Evolutionary conservation across 495 filamentous ascomycete species (phyloP), one percentile per base, ranked within the genome.

Genomic region (Penicillium cinerascens): DNA sequence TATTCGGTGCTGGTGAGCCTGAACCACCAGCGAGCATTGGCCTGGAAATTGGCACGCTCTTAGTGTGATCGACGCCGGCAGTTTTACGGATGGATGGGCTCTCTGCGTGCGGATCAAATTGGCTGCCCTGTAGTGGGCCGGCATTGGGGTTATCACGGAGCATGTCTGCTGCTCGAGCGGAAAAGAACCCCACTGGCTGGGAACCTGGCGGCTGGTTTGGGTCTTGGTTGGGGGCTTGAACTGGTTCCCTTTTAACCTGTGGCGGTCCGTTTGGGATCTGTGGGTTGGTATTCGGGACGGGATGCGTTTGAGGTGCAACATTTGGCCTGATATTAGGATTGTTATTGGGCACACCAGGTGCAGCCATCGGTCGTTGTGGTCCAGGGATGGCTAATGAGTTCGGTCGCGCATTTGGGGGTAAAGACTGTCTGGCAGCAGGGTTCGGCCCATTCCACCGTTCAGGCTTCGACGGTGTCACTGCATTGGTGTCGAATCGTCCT

Each of bases 11-110:
- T 40, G 60, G 60, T 23, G 66, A 65, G 52, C 60, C 48, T 22
- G 66, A 65, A 52, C 60, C 47, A 44, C 61, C 44, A 10, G 62
- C 39, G 9, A 73, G 42, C 68, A 61, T 75, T n/a, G 68, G 69
- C 50, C 60, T 80, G 3, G 71, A 74, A 0, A 95, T 73, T 0
- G 88, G 86, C 33, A 83, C 81, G 23, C 82, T 87, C 47, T 82
- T 86, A 22, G 73, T 83, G 58, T 93, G 88, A 56, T 96, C 90
- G 42, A 97, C 78, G n/a, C 91, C 91, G 0, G 87, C 85, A 3
- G 92, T 96, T 61, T 92, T 91, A 26, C 88, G 85, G 52, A 96
- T 92, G 0, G 89, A 91, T 0, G 91, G 89, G 54, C 87, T 91
- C 56, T 95, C 90, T 4, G 83, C 78, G 49, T 86, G 82, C 3